Evolutionary conservation across 352 stramenopile genomes (phyloP).

Genomic region (Globisporangium spinosum): DNA sequence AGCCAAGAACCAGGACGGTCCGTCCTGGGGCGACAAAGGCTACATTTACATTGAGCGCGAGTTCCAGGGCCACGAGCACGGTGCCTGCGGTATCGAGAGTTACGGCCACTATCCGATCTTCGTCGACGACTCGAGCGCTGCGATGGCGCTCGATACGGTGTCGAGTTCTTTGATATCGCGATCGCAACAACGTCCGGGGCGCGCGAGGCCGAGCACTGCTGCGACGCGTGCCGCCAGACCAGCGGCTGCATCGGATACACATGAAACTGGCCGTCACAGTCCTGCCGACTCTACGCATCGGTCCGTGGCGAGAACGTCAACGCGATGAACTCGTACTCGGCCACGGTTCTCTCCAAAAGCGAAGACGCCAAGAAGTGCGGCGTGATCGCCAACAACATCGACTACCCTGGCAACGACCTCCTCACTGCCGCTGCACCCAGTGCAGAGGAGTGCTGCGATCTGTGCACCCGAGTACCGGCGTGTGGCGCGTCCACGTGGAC

Average conservation of each 20-base stretch:
- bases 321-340: not conserved
- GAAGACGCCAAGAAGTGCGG: constrained; percentile 12
- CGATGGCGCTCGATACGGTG: not conserved
- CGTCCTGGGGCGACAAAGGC: constrained; percentile 33
- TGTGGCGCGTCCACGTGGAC: constrained; percentile 34
- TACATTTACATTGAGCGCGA: constrained; percentile 30
- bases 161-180: not conserved
- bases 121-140: not conserved
- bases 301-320: not conserved
- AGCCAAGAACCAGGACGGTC: constrained; percentile 7
- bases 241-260: not conserved
- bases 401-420: constrained; percentile 31
- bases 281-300: not conserved
- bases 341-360: not conserved
- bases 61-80: not conserved
- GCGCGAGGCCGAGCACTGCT: constrained; percentile 5
- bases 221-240: constrained; percentile 1
- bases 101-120: constrained; percentile 3
- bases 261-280: not conserved
- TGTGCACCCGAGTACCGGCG: constrained; percentile 11
- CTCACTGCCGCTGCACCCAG: not conserved
- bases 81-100: not conserved
- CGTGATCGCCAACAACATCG: constrained; percentile 21
- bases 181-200: not conserved
- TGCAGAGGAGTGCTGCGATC: constrained; percentile 23